Percentiles rank a stretch among this genome's conserved stretches.
phyloP scores from a whole-genome alignment of 176 grass and related monocot genomes.

The Juncus effusus region DNA sequence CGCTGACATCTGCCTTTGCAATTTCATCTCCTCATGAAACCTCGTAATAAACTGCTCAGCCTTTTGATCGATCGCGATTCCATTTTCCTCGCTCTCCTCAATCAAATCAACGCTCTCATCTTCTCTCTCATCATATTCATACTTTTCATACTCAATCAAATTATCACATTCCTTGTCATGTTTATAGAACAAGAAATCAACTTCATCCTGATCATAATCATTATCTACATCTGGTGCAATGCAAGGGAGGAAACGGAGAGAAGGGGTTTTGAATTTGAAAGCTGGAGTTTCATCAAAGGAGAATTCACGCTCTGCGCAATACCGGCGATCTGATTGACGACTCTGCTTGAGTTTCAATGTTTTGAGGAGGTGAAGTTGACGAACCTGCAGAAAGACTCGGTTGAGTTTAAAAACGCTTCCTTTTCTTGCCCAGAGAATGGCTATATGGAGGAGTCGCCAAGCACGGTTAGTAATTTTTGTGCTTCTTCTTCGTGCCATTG shows the following conservation, averaged over 20 bases:
- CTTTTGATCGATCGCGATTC: constrained; percentile 67
- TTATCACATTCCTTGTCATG: background rate
- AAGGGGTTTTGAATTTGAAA: constrained; percentile 64
- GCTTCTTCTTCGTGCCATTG: constrained; percentile 29
- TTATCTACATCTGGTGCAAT: constrained; percentile 40
- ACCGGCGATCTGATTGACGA: constrained; percentile 28
- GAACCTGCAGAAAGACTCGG: constrained; percentile 26
- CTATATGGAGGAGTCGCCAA: constrained; percentile 56
- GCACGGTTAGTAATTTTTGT: constrained; percentile 38
- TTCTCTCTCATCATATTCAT: constrained; percentile 5
- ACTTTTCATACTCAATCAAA: background rate
- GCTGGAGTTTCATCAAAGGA: constrained; percentile 80
- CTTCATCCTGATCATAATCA: constrained; percentile 37
- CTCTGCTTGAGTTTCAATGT: constrained; percentile 34
- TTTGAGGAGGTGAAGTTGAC: constrained; percentile 42
- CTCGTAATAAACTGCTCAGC: constrained; percentile 83
- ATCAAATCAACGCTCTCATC: background rate
- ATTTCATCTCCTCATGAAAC: constrained; percentile 72
- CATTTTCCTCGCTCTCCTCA: constrained; percentile 30
- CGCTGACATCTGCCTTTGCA: constrained; percentile 63
- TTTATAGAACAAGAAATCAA: constrained; percentile 38
- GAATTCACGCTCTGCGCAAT: constrained; percentile 62
- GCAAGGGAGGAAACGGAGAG: constrained; percentile 67
- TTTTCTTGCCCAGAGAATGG: constrained; percentile 55
- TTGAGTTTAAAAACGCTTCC: constrained; percentile 31